Conservation (phyloP, 2,329 filamentous ascomycete genomes). For the Fonsecaea erecta region DNA sequence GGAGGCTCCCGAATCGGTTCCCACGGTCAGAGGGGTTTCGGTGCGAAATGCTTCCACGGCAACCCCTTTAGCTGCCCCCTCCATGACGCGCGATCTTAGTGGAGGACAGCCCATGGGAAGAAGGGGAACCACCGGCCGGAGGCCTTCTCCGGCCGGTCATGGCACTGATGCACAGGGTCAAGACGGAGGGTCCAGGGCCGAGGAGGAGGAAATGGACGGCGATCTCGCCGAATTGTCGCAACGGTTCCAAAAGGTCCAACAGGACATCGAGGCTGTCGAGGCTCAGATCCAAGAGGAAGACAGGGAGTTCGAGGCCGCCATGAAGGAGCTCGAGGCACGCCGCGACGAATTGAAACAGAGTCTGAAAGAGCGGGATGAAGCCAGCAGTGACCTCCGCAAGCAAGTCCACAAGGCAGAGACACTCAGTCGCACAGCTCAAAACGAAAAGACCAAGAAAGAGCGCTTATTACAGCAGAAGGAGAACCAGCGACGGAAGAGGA, state of each 20-base stretch:
- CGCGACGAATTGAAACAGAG: slow-evolving; percentile 77
- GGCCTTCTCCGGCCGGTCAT: slow-evolving; percentile 69
- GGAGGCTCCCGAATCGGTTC: slow-evolving; percentile 43
- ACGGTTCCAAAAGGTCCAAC: slow-evolving; percentile 76
- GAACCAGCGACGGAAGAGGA: slow-evolving; percentile 63
- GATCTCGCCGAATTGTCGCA: slow-evolving; percentile 79
- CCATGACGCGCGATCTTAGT: slow-evolving; percentile 69
- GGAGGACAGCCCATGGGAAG: slow-evolving; percentile 59
- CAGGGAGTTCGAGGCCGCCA: slow-evolving; percentile 67
- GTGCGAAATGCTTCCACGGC: slow-evolving; percentile 59
- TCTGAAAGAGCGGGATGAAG: slow-evolving; percentile 88
- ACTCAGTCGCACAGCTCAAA: slow-evolving; percentile 78
- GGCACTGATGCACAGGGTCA: slow-evolving; percentile 46
- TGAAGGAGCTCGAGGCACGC: slow-evolving; percentile 73
- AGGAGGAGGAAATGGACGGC: slow-evolving; percentile 62
- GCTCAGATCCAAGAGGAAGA: slow-evolving; percentile 70
- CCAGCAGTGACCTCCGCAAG: slow-evolving; percentile 79
- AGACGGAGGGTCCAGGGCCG: slow-evolving; percentile 28
- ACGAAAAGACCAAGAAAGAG: slow-evolving; percentile 78
- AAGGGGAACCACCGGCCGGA: slow-evolving; percentile 72
- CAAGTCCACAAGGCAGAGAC: slow-evolving; percentile 80
- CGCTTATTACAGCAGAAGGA: slow-evolving; percentile 64
- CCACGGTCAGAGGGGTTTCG: slow-evolving; percentile 59
- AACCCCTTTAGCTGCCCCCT: slow-evolving; percentile 63
- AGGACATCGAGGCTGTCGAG: slow-evolving; percentile 80